Evolutionary conservation across 352 stramenopile species (phyloP).

Genomic region (Globisporangium perplexum): DNA sequence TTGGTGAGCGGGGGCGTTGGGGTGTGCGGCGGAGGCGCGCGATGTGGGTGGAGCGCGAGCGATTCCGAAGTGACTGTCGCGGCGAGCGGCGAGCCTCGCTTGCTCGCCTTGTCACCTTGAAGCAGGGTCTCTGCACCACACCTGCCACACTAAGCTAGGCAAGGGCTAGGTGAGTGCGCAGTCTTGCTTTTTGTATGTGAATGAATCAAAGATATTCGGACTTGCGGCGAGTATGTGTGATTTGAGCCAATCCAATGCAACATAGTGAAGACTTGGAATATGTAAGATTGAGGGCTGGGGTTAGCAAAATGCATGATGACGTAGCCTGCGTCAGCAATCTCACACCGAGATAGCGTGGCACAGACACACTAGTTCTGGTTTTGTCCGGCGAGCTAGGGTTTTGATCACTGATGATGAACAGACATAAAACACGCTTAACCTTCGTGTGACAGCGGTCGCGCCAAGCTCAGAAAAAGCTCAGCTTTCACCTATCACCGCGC

Average conservation of each 20-base stretch:
- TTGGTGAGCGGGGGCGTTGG: constrained; percentile 7
- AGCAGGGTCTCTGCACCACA: not conserved
- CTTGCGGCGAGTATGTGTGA: not conserved
- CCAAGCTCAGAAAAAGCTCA: too few relatives aligned
- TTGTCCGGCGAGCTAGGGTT: too few relatives aligned
- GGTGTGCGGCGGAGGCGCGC: not conserved
- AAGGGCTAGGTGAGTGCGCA: too few relatives aligned
- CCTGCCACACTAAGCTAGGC: too few relatives aligned
- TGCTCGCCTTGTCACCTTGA: not conserved
- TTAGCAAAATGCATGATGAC: not conserved
- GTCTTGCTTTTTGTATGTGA: too few relatives aligned
- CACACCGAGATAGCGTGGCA: not conserved
- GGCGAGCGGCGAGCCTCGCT: not conserved
- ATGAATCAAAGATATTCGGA: too few relatives aligned
- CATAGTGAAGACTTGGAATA: not conserved
- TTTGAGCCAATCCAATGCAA: not conserved
- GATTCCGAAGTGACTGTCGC: constrained; percentile 15
- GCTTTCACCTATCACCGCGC: too few relatives aligned
- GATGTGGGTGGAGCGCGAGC: constrained; percentile 7
- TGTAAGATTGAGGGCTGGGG: not conserved
- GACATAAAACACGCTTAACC: too few relatives aligned
- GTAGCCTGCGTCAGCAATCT: not conserved
- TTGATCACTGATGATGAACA: too few relatives aligned
- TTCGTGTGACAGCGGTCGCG: too few relatives aligned
- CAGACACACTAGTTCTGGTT: too few relatives aligned